These are phyloP conservation scores for Cornus controversa DNA, from an alignment of 148 eudicot genomes.

Conservation along the genomic window DNA sequence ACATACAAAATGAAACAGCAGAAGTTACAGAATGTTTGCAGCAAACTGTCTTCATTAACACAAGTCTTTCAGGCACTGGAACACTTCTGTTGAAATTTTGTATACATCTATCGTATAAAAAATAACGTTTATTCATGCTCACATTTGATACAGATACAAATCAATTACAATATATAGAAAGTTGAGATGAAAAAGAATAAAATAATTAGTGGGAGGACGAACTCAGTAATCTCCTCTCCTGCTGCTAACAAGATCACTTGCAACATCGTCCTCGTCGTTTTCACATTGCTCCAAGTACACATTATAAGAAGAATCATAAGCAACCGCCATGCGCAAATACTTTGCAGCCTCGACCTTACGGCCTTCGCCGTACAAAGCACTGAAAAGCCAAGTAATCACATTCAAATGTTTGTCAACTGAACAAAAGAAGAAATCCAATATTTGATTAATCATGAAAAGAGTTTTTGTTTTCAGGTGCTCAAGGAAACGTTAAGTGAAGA, in stretches of 20 bases:
- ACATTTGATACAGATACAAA: too few species aligned
- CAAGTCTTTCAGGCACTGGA: too few species aligned
- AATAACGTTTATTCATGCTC: too few species aligned
- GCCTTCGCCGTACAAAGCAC: constrained; percentile 51
- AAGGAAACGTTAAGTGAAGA: not conserved
- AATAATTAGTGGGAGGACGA: not conserved
- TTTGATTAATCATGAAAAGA: too few species aligned
- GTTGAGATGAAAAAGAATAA: too few species aligned
- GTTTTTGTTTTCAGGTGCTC: not conserved
- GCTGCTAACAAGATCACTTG: constrained; percentile 58
- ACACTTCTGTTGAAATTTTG: too few species aligned
- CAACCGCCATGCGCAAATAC: constrained; percentile 47
- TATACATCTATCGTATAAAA: too few species aligned
- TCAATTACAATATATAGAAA: too few species aligned
- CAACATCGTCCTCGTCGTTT: constrained; percentile 44
- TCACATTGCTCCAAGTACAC: constrained; percentile 42
- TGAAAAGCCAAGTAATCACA: constrained; percentile 23
- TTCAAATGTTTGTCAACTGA: not conserved
- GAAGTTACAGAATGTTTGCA: too few species aligned
- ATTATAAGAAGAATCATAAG: constrained; percentile 46
- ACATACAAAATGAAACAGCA: too few species aligned
- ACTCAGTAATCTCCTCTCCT: constrained; percentile 67
- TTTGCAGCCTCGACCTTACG: constrained; percentile 63
- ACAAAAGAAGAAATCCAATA: not conserved
- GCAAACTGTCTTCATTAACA: too few species aligned